Percentiles rank a stretch among this genome's conserved stretches.
phyloP scores from a whole-genome alignment of 2,329 filamentous ascomycete genomes.

The Beauveria pseudobassiana region DNA sequence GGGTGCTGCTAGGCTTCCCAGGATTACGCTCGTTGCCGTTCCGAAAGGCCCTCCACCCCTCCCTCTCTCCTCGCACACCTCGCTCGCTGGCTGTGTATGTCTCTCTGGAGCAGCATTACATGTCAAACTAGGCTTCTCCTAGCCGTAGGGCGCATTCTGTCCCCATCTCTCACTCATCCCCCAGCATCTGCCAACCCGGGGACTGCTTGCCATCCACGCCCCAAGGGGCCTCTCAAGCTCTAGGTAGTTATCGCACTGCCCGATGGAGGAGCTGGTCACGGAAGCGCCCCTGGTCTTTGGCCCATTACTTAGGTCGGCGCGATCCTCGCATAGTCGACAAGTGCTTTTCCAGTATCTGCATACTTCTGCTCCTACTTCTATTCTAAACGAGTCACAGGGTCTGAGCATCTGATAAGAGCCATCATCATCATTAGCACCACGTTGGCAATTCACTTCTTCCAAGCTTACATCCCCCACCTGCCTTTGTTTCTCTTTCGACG shows the following conservation, averaged over 20 bases:
- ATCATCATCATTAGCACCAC: background rate
- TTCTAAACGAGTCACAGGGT: background rate
- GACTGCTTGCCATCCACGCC: background rate
- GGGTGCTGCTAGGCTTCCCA: slow-evolving; percentile 2
- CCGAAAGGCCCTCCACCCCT: background rate
- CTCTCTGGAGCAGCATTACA: background rate
- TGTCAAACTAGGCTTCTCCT: background rate
- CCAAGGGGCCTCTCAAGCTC: background rate
- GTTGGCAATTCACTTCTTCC: background rate
- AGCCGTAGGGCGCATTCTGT: slow-evolving; percentile 1
- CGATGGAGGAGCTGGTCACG: background rate
- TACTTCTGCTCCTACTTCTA: background rate
- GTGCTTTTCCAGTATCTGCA: background rate
- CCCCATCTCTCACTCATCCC: background rate
- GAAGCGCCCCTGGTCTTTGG: slow-evolving; percentile 2
- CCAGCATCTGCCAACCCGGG: background rate
- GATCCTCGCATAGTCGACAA: background rate
- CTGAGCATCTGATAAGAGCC: background rate
- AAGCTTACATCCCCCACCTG: background rate
- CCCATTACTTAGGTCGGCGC: slow-evolving; percentile 6
- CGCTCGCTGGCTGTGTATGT: background rate
- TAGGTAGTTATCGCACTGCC: background rate
- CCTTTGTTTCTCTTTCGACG: background rate
- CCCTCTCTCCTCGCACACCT: background rate
- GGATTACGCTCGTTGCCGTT: slow-evolving; percentile 1